Conservation (phyloP, 306 rosid genomes). For the Cercis canadensis region DNA sequence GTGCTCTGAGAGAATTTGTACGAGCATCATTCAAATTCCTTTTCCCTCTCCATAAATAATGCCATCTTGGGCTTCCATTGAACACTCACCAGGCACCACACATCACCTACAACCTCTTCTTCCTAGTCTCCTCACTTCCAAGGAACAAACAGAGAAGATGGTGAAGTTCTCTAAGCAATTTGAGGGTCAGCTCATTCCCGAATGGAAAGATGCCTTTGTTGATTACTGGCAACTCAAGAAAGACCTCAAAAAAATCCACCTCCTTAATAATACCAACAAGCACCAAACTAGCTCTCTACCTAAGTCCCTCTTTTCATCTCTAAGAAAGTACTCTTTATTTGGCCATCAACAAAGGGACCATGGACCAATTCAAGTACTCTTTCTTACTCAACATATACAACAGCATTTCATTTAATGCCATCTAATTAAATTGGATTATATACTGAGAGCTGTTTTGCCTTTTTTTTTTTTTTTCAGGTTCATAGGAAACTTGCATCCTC, state of each 20-base stretch:
- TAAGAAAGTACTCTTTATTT: conserved; percentile 63
- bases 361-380: conserved; percentile 84
- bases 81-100: conserved; percentile 54
- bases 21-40: conserved; percentile 59
- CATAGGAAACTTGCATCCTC: conserved; percentile 88
- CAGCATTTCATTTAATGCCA: not conserved
- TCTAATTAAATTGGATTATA: too few species aligned
- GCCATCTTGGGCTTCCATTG: conserved; percentile 56
- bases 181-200: conserved; percentile 91
- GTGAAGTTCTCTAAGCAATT: conserved; percentile 96
- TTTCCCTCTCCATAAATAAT: conserved; percentile 68
- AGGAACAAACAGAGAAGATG: conserved; percentile 54
- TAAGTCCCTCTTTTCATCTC: conserved; percentile 56
- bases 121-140: conserved; percentile 28
- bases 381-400: conserved; percentile 24
- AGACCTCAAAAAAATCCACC: conserved; percentile 72
- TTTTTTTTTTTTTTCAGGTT: conserved; percentile 53
- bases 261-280: conserved; percentile 43
- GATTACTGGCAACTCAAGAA: conserved; percentile 91
- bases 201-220: conserved; percentile 98
- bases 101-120: conserved; percentile 24
- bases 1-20: conserved; percentile 86
- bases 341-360: conserved; percentile 74
- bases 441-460: not conserved
- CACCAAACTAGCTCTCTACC: conserved; percentile 43